These are phyloP conservation scores for Leccinum barrowsii DNA, from an alignment of 768 basidiomycete species.

Conservation along the genomic window DNA sequence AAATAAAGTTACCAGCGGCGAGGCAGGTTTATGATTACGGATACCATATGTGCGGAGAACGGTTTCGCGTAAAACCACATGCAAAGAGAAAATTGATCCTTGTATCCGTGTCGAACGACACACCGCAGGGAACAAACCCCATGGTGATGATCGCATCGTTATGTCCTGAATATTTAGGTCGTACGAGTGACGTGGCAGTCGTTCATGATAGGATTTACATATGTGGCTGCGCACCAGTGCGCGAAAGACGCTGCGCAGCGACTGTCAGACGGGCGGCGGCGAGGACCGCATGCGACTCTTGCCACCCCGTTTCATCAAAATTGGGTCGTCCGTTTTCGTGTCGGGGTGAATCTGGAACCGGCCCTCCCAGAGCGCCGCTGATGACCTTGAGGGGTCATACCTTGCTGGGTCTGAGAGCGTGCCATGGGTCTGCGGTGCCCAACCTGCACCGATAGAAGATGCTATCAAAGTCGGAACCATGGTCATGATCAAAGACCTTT, in stretches of 20 bases:
- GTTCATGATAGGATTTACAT: constrained; percentile 1
- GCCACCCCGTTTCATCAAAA: constrained; percentile 33
- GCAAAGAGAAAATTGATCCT: not conserved
- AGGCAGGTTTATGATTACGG: constrained; percentile 13
- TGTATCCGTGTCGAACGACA: not conserved
- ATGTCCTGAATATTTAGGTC: constrained; percentile 11
- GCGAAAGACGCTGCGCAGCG: not conserved
- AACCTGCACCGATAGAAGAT: constrained; percentile 67
- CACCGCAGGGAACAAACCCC: constrained; percentile 10
- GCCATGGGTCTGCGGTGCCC: constrained; percentile 52
- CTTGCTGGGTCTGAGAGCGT: constrained; percentile 72
- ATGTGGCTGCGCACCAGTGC: not conserved
- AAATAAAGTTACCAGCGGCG: constrained; percentile 17
- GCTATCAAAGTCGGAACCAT: constrained; percentile 76
- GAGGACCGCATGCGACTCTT: constrained; percentile 12
- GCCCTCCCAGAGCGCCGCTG: constrained; percentile 81
- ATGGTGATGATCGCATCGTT: not conserved
- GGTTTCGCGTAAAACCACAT: not conserved
- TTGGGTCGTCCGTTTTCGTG: constrained; percentile 64
- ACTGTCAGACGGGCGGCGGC: constrained; percentile 16
- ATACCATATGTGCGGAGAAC: constrained; percentile 23
- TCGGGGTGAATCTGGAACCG: constrained; percentile 87
- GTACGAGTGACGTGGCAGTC: constrained; percentile 3
- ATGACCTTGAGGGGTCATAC: constrained; percentile 74
- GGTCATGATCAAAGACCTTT: constrained; percentile 43